Conservation (phyloP, 2,329 filamentous ascomycete species). For the Ophiostoma piceae region DNA sequence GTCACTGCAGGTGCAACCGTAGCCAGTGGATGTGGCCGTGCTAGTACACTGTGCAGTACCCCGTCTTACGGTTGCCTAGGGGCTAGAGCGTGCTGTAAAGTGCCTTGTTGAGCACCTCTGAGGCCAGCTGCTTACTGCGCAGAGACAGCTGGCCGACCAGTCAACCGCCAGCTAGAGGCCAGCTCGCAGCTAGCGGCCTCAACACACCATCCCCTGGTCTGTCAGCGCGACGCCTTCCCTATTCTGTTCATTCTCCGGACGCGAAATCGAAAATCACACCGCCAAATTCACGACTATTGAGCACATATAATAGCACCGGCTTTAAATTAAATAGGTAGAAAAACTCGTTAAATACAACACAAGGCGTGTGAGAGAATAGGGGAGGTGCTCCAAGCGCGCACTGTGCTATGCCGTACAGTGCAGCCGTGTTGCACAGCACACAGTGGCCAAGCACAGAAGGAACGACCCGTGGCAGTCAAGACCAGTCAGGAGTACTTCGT, state of each 20-base stretch:
- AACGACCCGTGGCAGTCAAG: constrained; percentile 11
- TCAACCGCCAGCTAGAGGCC: constrained; percentile 5
- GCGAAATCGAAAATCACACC: constrained; percentile 18
- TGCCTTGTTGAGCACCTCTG: not conserved
- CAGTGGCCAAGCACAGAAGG: constrained; percentile 15
- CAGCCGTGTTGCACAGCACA: not conserved
- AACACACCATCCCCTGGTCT: constrained; percentile 9
- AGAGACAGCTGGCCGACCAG: not conserved
- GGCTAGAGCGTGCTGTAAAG: too few species aligned
- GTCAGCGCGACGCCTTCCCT: constrained; percentile 31
- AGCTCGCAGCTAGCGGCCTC: not conserved
- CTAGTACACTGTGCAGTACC: not conserved
- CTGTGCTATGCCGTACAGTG: not conserved
- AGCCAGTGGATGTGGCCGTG: not conserved
- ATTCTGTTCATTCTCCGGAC: constrained; percentile 16
- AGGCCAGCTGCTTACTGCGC: not conserved
- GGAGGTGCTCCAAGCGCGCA: constrained; percentile 10
- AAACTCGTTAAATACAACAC: constrained; percentile 11
- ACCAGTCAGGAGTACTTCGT: too few species aligned
- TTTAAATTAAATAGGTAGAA: constrained; percentile 23
- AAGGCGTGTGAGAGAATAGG: not conserved
- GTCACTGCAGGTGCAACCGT: constrained; percentile 14
- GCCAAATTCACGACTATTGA: constrained; percentile 14
- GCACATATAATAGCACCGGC: not conserved
- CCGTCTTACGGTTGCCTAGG: not conserved